Evolutionary conservation across 768 basidiomycete genomes (phyloP).

Genomic region (Trametes coccinea): DNA sequence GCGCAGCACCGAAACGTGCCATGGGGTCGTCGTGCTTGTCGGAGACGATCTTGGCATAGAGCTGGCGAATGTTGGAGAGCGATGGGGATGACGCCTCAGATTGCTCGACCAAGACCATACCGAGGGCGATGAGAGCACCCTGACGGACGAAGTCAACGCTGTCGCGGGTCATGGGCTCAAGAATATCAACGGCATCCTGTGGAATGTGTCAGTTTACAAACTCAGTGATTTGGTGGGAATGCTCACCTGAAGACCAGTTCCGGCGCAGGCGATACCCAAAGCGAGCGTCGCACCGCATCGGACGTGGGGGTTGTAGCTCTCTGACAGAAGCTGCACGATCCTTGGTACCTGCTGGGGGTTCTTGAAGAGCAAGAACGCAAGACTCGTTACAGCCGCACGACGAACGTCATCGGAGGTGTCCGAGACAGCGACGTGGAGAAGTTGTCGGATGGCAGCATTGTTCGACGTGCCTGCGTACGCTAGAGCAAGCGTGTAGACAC

Average conservation of each 20-base stretch:
- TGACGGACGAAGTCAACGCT: slow-evolving; percentile 98
- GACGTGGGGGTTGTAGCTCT: slow-evolving; percentile 99
- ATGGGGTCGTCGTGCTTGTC: slow-evolving; percentile 99
- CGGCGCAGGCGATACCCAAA: slow-evolving; percentile 95
- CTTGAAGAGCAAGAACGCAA: slow-evolving; percentile 97
- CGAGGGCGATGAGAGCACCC: slow-evolving; percentile 92
- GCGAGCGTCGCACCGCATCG: slow-evolving; percentile 96
- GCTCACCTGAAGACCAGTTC: slow-evolving; percentile 87
- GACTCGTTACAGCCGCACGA: slow-evolving; percentile 91
- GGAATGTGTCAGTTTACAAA: not conserved
- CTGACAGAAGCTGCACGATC: slow-evolving; percentile 93
- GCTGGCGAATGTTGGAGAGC: slow-evolving; percentile 73
- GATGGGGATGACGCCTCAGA: slow-evolving; percentile 89
- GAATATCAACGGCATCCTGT: slow-evolving; percentile 91
- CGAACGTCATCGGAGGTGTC: slow-evolving; percentile 98
- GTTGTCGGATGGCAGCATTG: slow-evolving; percentile 87
- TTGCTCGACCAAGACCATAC: slow-evolving; percentile 97
- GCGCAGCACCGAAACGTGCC: slow-evolving; percentile 95
- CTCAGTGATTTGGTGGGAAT: too few species aligned
- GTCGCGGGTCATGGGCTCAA: slow-evolving; percentile 98
- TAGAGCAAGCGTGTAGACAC: slow-evolving; percentile 93
- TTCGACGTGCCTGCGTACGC: slow-evolving; percentile 97
- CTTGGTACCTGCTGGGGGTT: slow-evolving; percentile 95
- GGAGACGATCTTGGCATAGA: slow-evolving; percentile 84
- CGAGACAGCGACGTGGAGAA: slow-evolving; percentile 95